A percentile compares a stretch with the other conserved stretches of the same genome.
Evolutionary conservation across 768 basidiomycete genomes (phyloP).

Genomic region (Boletus sensibilis): DNA sequence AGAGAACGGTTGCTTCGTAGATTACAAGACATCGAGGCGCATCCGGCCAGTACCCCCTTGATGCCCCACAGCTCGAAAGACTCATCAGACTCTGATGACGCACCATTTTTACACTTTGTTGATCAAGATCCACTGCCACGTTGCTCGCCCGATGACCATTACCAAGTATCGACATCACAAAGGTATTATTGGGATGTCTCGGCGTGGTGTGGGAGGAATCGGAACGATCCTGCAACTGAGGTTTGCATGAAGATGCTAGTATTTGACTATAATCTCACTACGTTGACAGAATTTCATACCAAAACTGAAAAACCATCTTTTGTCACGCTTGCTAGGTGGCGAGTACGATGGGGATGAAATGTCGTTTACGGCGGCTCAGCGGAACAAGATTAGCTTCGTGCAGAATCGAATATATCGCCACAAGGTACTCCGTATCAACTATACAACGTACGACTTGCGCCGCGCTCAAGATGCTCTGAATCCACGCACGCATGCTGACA

Average conservation of each 20-base stretch:
- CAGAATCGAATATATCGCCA: constrained; percentile 28
- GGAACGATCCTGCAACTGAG: not conserved
- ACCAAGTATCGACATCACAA: constrained; percentile 19
- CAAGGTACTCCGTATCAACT: constrained; percentile 28
- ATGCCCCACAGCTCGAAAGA: not conserved
- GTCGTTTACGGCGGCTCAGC: constrained; percentile 16
- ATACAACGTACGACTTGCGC: constrained; percentile 31
- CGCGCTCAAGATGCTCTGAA: constrained; percentile 41
- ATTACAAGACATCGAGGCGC: not conserved
- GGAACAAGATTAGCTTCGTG: constrained; percentile 2
- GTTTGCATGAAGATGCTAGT: too few species aligned
- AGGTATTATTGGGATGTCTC: constrained; percentile 8
- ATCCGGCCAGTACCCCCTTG: too few species aligned
- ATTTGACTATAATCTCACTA: too few species aligned
- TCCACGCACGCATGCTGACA: constrained; percentile 32
- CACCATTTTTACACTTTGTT: not conserved
- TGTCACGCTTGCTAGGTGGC: not conserved
- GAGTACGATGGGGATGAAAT: constrained; percentile 28
- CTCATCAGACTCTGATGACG: too few species aligned
- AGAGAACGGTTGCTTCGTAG: constrained; percentile 8
- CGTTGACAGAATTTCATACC: not conserved
- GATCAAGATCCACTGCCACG: constrained; percentile 8
- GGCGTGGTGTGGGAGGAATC: not conserved
- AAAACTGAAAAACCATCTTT: not conserved
- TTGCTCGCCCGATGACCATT: constrained; percentile 6